A percentile compares a stretch with the other conserved stretches of the same genome.
Conservation (phyloP, 2,329 filamentous ascomycete species). For the Malbranchea zuffiana region DNA sequence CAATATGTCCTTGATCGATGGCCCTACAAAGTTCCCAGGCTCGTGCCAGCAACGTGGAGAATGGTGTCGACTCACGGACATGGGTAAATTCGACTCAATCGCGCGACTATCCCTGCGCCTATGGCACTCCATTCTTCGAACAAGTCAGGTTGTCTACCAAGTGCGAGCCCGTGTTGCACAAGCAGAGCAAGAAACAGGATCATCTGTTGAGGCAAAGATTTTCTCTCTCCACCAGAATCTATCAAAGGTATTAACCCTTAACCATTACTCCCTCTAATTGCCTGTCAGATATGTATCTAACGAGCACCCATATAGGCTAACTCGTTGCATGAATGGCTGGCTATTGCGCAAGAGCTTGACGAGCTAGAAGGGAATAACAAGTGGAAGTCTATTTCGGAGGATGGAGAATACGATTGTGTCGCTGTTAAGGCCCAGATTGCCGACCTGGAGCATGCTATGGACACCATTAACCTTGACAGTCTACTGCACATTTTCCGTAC, state of each 20-base stretch:
- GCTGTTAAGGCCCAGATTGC: conserved; percentile 59
- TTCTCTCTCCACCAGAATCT: conserved; percentile 1
- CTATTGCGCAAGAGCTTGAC: conserved; percentile 67
- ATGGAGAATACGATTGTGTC: conserved; percentile 59
- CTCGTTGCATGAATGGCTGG: conserved; percentile 59
- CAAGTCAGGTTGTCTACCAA: conserved; percentile 1
- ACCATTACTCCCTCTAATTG: neutral
- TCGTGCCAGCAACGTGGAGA: neutral
- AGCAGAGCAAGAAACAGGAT: conserved; percentile 1
- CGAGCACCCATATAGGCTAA: conserved; percentile 11
- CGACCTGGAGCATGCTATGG: conserved; percentile 63
- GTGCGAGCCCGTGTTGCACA: neutral
- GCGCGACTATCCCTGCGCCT: conserved; percentile 3
- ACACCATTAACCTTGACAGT: conserved; percentile 57
- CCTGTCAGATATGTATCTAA: neutral
- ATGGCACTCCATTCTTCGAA: neutral
- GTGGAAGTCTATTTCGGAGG: conserved; percentile 63
- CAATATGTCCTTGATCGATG: conserved; percentile 4
- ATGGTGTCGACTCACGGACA: neutral
- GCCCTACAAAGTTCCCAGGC: neutral
- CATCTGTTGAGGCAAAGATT: neutral
- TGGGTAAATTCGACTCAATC: conserved; percentile 2
- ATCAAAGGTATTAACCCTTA: neutral
- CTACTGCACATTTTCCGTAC: conserved; percentile 79
- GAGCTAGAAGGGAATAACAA: conserved; percentile 64